Evolutionary conservation across 2,329 filamentous ascomycete genomes (phyloP).

Genomic region (Talaromyces sp.): DNA sequence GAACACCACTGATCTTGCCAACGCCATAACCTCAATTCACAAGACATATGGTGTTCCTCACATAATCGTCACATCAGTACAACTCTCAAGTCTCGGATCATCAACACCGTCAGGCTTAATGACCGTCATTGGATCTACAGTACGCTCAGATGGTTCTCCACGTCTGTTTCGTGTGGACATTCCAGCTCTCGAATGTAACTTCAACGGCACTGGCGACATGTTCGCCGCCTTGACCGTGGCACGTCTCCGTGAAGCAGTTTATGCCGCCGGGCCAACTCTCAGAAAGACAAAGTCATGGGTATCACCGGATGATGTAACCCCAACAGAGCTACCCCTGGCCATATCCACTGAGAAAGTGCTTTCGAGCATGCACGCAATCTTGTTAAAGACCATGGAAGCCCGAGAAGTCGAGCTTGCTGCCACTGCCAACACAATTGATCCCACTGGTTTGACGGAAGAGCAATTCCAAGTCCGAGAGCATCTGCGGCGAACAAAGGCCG

Average conservation of each 20-base stretch:
- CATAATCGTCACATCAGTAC: conserved; percentile 87
- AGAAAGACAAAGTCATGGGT: conserved; percentile 64
- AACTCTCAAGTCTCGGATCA: conserved; percentile 53
- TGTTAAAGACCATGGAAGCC: conserved; percentile 63
- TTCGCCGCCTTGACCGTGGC: conserved; percentile 89
- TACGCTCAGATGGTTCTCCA: conserved; percentile 58
- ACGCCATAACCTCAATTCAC: conserved; percentile 75
- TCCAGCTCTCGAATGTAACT: conserved; percentile 85
- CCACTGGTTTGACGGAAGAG: conserved; percentile 26
- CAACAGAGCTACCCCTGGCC: conserved; percentile 74
- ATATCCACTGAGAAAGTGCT: conserved; percentile 80
- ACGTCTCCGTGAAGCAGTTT: conserved; percentile 78
- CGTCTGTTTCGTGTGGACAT: conserved; percentile 88
- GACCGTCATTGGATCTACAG: conserved; percentile 73
- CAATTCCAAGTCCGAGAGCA: conserved; percentile 57
- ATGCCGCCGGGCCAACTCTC: conserved; percentile 43
- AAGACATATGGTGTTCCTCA: conserved; percentile 73
- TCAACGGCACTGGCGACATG: conserved; percentile 97
- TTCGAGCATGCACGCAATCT: conserved; percentile 84
- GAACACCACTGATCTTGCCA: conserved; percentile 66
- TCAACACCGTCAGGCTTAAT: conserved; percentile 48
- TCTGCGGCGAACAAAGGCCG: conserved; percentile 73
- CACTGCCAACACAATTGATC: conserved; percentile 23
- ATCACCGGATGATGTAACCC: conserved; percentile 65
- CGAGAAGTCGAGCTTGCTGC: conserved; percentile 62